These are phyloP conservation scores for Cucurbita moschata DNA, from an alignment of 306 rosid species.

Conservation along the genomic window DNA sequence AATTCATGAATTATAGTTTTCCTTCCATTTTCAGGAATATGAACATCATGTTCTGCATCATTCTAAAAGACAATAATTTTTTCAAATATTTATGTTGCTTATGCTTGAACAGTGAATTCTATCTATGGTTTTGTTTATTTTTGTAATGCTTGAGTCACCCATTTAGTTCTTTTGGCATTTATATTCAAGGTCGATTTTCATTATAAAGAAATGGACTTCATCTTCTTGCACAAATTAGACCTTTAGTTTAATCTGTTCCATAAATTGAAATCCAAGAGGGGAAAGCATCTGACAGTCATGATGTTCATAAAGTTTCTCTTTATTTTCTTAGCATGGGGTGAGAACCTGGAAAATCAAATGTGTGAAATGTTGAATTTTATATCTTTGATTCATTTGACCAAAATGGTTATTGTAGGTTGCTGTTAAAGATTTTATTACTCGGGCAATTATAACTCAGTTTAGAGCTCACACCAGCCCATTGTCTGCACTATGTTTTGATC, in stretches of 20 bases:
- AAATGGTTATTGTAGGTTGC: conserved; percentile 43
- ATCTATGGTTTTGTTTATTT: not conserved
- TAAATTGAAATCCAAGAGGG: not conserved
- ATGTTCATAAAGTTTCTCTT: not conserved
- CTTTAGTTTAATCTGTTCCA: not conserved
- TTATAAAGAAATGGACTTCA: not conserved
- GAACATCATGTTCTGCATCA: not conserved
- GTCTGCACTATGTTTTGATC: conserved; percentile 84
- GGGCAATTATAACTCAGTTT: conserved; percentile 59
- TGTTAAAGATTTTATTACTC: conserved; percentile 60
- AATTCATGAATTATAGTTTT: not conserved
- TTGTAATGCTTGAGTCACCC: not conserved
- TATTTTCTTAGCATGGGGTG: not conserved
- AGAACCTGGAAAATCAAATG: not conserved
- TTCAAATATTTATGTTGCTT: not conserved
- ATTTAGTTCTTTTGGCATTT: not conserved
- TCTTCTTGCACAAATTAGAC: not conserved
- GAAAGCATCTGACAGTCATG: not conserved
- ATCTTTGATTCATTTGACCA: conserved; percentile 21
- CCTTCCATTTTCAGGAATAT: not conserved
- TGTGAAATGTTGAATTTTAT: not conserved
- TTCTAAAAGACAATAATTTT: not conserved
- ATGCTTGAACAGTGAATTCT: not conserved
- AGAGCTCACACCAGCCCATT: conserved; percentile 86
- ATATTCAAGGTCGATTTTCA: not conserved